Percentiles rank a stretch among this genome's conserved stretches.
Evolutionary conservation across 78 protist species (phyloP).

Genomic region (Creolimax fragrantissima): DNA sequence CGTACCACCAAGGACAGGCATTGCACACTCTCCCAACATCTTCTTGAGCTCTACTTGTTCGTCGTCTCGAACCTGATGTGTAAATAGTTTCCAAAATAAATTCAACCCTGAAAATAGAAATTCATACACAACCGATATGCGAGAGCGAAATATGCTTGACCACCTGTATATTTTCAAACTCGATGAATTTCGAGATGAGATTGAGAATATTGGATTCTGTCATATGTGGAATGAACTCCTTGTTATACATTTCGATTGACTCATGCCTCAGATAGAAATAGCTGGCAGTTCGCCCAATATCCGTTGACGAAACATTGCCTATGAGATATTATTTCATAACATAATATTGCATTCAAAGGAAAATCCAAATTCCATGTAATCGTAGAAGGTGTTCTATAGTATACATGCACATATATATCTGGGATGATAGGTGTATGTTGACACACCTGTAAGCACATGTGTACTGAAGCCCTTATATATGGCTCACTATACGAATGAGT

Average conservation of each 20-base stretch:
- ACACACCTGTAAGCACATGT: too few relatives aligned
- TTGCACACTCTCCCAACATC: neutral
- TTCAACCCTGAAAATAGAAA: neutral
- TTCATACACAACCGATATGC: too few relatives aligned
- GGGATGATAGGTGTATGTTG: too few relatives aligned
- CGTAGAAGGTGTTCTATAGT: too few relatives aligned
- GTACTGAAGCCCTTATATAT: too few relatives aligned
- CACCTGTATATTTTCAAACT: slow-evolving; percentile 74
- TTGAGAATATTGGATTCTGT: slow-evolving; percentile 61
- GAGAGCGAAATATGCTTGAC: too few relatives aligned
- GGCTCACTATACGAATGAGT: too few relatives aligned
- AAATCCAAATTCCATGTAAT: too few relatives aligned
- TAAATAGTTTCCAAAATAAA: neutral
- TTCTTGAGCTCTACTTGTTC: slow-evolving; percentile 72
- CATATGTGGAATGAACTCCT: slow-evolving; percentile 18
- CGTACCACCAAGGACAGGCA: neutral
- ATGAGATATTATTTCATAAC: too few relatives aligned
- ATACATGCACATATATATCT: too few relatives aligned
- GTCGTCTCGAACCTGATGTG: slow-evolving; percentile 62
- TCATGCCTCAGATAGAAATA: slow-evolving; percentile 81
- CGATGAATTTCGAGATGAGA: slow-evolving; percentile 55
- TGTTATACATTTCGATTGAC: slow-evolving; percentile 65
- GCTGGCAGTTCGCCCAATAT: slow-evolving; percentile 67
- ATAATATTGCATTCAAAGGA: too few relatives aligned
- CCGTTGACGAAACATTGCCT: slow-evolving; percentile 51